Evolutionary conservation across 1,139 yeast species (phyloP).

Genomic region (Cylindricascospora bacillispora): DNA sequence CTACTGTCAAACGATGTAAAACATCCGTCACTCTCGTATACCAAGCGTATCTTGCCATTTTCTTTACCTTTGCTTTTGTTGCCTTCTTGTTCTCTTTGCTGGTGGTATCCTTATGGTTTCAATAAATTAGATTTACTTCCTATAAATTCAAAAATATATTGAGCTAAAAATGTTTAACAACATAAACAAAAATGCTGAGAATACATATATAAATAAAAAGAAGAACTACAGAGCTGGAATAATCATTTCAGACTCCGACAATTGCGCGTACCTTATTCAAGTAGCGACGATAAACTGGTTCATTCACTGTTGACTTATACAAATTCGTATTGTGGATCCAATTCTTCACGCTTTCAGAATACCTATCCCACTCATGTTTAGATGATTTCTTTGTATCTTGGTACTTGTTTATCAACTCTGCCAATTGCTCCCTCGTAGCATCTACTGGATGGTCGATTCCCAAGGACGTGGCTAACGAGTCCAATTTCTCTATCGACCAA

Average conservation of each 20-base stretch:
- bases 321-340: slow-evolving; percentile 7
- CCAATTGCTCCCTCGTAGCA: slow-evolving; percentile 35
- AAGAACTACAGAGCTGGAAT: too few species aligned
- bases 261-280: too few species aligned
- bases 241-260: too few species aligned
- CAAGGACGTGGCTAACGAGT: slow-evolving; percentile 40
- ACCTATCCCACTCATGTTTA: neutral
- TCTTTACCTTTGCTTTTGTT: slow-evolving; percentile 1
- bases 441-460: slow-evolving; percentile 35
- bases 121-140: too few species aligned
- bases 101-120: too few species aligned
- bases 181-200: too few species aligned
- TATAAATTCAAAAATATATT: too few species aligned
- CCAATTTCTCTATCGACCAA: slow-evolving; percentile 39
- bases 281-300: too few species aligned
- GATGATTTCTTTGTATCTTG: slow-evolving; percentile 28
- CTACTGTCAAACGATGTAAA: slow-evolving; percentile 69
- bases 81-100: too few species aligned
- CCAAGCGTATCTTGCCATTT: slow-evolving; percentile 51
- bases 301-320: too few species aligned
- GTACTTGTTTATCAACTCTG: slow-evolving; percentile 35
- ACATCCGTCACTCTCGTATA: slow-evolving; percentile 67
- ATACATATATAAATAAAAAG: too few species aligned
- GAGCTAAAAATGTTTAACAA: too few species aligned
- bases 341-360: neutral